A percentile compares a stretch with the other conserved stretches of the same genome.
Evolutionary conservation across 2,329 filamentous ascomycete species (phyloP).

Genomic region (Phialophora chinensis): DNA sequence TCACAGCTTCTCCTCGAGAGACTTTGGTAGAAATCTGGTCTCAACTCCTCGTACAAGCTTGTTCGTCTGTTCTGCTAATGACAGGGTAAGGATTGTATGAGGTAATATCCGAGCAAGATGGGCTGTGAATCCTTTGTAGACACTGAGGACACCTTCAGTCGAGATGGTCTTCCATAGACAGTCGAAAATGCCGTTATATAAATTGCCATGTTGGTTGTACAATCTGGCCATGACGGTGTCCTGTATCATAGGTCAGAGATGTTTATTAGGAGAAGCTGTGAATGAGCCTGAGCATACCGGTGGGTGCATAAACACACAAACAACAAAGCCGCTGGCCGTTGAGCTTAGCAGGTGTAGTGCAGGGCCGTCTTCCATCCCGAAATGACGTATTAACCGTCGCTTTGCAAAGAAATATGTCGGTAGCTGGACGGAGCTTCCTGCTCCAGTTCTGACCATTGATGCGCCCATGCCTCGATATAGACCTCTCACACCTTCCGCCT

Average conservation of each 20-base stretch:
- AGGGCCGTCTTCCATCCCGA: conserved; percentile 89
- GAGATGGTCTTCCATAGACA: conserved; percentile 88
- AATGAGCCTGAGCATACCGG: conserved; percentile 65
- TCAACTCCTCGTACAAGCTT: conserved; percentile 86
- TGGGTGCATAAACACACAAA: conserved; percentile 97
- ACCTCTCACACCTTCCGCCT: conserved; percentile 75
- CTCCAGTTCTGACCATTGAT: conserved; percentile 94
- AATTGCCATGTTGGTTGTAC: conserved; percentile 97
- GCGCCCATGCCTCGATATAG: conserved; percentile 90
- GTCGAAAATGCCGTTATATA: conserved; percentile 93
- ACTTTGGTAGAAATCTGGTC: conserved; percentile 58
- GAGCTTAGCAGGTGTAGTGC: conserved; percentile 88
- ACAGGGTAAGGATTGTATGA: conserved; percentile 92
- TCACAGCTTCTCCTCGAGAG: conserved; percentile 54
- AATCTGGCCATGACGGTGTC: conserved; percentile 98
- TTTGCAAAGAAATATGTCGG: conserved; percentile 99
- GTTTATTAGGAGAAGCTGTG: conserved; percentile 11
- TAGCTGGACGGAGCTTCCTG: conserved; percentile 92
- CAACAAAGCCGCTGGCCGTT: conserved; percentile 88
- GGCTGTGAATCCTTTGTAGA: conserved; percentile 97
- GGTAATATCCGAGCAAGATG: conserved; percentile 93
- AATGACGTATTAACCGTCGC: conserved; percentile 77
- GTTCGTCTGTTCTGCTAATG: conserved; percentile 94
- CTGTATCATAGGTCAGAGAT: conserved; percentile 41
- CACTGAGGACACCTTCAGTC: conserved; percentile 87